These are phyloP conservation scores for Rhizopus delemar DNA, from an alignment of 371 early-diverging fungal genomes.

Conservation along the genomic window DNA sequence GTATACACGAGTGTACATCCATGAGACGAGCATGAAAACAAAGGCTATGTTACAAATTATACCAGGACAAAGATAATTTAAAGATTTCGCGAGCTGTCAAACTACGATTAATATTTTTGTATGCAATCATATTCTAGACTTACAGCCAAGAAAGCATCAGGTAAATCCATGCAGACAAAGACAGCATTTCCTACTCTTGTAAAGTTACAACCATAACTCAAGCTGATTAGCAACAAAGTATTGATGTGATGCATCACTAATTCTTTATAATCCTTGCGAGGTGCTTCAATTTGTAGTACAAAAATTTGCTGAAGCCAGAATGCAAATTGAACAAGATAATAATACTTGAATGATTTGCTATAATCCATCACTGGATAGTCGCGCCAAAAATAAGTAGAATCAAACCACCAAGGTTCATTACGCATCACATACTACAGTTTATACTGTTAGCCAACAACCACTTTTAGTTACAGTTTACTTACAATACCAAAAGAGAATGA, in stretches of 20 bases:
- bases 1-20: slow-evolving; percentile 75
- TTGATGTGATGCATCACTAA: slow-evolving; percentile 74
- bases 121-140: slow-evolving; percentile 31
- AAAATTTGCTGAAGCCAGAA: slow-evolving; percentile 79
- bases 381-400: slow-evolving; percentile 63
- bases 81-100: slow-evolving; percentile 58
- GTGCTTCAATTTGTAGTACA: slow-evolving; percentile 71
- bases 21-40: slow-evolving; percentile 63
- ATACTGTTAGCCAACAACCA: not conserved
- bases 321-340: slow-evolving; percentile 70
- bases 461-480: slow-evolving; percentile 21
- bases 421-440: slow-evolving; percentile 46
- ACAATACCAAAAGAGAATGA: slow-evolving; percentile 54
- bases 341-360: slow-evolving; percentile 65
- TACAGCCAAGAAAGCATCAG: slow-evolving; percentile 76
- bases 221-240: slow-evolving; percentile 64
- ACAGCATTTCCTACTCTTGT: slow-evolving; percentile 79
- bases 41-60: slow-evolving; percentile 63
- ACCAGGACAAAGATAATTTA: slow-evolving; percentile 56
- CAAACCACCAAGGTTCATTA: slow-evolving; percentile 68
- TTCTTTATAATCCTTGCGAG: slow-evolving; percentile 73
- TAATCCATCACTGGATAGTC: slow-evolving; percentile 61
- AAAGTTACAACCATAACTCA: slow-evolving; percentile 69
- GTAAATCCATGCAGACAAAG: slow-evolving; percentile 75
- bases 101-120: not conserved